Conservation (phyloP, 495 filamentous ascomycete species). For the Hypoxylon intermedium region DNA sequence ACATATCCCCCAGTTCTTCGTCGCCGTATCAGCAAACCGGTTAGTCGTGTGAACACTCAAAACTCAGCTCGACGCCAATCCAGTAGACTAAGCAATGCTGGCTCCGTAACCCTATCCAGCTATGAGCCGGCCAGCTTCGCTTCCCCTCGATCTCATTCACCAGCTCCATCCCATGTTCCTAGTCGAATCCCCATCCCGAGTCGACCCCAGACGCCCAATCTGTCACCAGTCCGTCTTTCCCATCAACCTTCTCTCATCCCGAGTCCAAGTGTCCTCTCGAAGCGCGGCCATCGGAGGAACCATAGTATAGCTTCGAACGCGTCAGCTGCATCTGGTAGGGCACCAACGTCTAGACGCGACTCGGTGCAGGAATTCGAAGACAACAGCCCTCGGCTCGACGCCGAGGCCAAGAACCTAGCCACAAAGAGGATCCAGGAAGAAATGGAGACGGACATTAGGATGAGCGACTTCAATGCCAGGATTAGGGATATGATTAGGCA, state of each 20-base stretch:
- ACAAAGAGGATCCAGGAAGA: constrained; percentile 72
- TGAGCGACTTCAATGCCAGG: constrained; percentile 78
- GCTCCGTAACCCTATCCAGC: constrained; percentile 49
- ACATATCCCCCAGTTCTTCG: constrained; percentile 28
- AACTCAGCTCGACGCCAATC: constrained; percentile 37
- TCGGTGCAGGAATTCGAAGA: constrained; percentile 43
- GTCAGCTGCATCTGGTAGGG: constrained; percentile 26
- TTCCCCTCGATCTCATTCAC: constrained; percentile 49
- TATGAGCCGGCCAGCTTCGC: constrained; percentile 62
- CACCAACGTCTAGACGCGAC: constrained; percentile 12
- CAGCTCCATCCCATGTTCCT: constrained; percentile 34
- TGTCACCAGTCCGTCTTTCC: constrained; percentile 26
- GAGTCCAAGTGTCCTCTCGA: constrained; percentile 34
- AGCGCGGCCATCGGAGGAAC: constrained; percentile 44
- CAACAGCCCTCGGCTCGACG: constrained; percentile 52
- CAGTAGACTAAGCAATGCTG: constrained; percentile 53
- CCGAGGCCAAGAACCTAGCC: constrained; percentile 72
- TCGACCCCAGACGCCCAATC: constrained; percentile 35
- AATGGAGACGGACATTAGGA: constrained; percentile 76
- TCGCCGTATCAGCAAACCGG: constrained; percentile 50
- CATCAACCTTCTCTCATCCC: constrained; percentile 42
- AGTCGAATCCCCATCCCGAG: constrained; percentile 51
- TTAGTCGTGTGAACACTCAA: constrained; percentile 45
- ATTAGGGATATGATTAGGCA: constrained; percentile 86
- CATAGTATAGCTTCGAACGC: constrained; percentile 46